Evolutionary conservation across 2,329 filamentous ascomycete species (phyloP).

Genomic region (Rhynchosporium graminicola): DNA sequence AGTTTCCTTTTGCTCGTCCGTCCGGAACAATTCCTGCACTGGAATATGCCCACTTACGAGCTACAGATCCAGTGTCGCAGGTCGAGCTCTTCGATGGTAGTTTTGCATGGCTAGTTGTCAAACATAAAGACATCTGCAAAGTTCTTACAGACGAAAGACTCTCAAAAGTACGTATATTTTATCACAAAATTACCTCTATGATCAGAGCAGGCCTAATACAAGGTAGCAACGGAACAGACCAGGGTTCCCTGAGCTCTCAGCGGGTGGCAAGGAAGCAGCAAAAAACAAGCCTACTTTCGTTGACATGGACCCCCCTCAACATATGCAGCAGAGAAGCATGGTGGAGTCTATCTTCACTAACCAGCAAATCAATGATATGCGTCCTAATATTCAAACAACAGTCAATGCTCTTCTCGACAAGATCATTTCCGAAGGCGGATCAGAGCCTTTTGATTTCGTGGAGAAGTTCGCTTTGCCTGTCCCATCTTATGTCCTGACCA

Average conservation of each 20-base stretch:
- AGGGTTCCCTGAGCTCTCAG: constrained; percentile 50
- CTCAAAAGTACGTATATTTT: constrained; percentile 42
- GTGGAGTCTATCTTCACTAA: constrained; percentile 47
- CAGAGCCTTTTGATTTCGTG: constrained; percentile 48
- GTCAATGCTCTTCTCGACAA: constrained; percentile 47
- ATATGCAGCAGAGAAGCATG: constrained; percentile 51
- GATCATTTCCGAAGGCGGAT: constrained; percentile 43
- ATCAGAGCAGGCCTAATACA: background rate
- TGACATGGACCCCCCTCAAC: constrained; percentile 52
- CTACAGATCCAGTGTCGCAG: constrained; percentile 46
- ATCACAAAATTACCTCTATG: background rate
- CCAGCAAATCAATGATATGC: constrained; percentile 44
- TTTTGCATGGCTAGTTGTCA: constrained; percentile 50
- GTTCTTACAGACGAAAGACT: constrained; percentile 49
- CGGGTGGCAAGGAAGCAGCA: constrained; percentile 50
- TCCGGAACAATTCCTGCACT: constrained; percentile 45
- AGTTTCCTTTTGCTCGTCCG: constrained; percentile 46
- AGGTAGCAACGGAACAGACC: constrained; percentile 44
- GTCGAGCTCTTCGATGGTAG: constrained; percentile 51
- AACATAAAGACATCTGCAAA: constrained; percentile 49
- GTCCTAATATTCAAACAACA: constrained; percentile 50
- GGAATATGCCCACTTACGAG: constrained; percentile 48
- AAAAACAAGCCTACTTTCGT: constrained; percentile 53
- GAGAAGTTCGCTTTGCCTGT: constrained; percentile 50
- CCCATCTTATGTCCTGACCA: constrained; percentile 47